Evolutionary conservation across 2,329 filamentous ascomycete species (phyloP), one percentile per base, ranked within the genome.

Genomic region (Colletotrichum neosansevieriae): DNA sequence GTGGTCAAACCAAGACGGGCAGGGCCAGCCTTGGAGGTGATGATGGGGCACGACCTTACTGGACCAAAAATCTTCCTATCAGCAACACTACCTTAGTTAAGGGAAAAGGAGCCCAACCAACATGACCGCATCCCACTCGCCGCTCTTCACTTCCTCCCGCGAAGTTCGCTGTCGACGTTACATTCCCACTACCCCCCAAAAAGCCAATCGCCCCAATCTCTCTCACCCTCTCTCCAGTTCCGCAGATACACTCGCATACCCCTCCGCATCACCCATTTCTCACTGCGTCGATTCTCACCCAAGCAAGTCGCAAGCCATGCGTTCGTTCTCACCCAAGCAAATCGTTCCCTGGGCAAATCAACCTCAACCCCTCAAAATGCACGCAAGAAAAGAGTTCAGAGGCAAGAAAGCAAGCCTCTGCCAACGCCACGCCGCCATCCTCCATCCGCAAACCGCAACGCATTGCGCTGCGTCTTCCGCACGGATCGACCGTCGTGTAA

Each of bases 21-120:
- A 51, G 45, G 58, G 58, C 58, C 34, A 44, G 34, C 19, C 34
- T 10, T 50, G 59, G n/a, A 24, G 34, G 74, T 78, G 79, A 79
- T 82, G 80, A 82, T 81, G 79, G 80, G 80, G 80, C 80, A 81
- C 71, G 70, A 70, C 78, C 75, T 77, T 69, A 82, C 80, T 81
- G 80, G 80, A 73, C 69, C 61, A 69, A n/a, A 21, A n/a, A n/a
- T 9, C 32, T 42, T 34, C 56, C 45, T 34, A 24, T 13, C 17
- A 54, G 34, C 15, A 9, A 29, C n/a, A n/a, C n/a, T n/a, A n/a
- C n/a, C n/a, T n/a, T n/a, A 29, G 29, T 6, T 7, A 29, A 29
- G 29, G 29, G 1, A 29, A 29, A 29, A 6, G 24, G 24, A 32
- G 17, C 47, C 49, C 49, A 56, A 61, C 57, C 57, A 54, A 32